phyloP scores from a whole-genome alignment of 2,329 filamentous ascomycete species.

The Metarhizium rileyi region DNA sequence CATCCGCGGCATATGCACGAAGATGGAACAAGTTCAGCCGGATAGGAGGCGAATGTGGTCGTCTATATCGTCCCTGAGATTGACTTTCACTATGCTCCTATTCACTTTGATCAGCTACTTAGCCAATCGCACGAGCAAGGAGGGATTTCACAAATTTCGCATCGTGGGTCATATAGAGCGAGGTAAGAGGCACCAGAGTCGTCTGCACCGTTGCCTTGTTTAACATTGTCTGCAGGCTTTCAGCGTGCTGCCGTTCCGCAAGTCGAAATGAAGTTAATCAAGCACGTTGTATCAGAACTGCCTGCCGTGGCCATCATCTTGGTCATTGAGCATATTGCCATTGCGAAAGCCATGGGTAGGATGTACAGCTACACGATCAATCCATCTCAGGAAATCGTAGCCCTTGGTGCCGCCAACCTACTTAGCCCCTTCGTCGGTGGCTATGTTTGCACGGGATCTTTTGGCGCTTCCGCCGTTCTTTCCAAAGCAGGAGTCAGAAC shows the following conservation, averaged over 20 bases:
- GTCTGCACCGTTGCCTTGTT: not conserved
- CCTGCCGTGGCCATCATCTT: constrained; percentile 68
- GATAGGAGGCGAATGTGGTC: constrained; percentile 55
- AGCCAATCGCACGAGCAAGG: constrained; percentile 44
- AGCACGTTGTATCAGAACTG: constrained; percentile 48
- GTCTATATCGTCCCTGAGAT: constrained; percentile 63
- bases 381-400: constrained; percentile 70
- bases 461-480: constrained; percentile 67
- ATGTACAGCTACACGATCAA: constrained; percentile 72
- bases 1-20: constrained; percentile 50
- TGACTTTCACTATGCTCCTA: constrained; percentile 65
- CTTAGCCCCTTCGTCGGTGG: constrained; percentile 64
- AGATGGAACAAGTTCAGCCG: constrained; percentile 51
- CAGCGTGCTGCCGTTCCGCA: constrained; percentile 50
- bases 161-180: constrained; percentile 57
- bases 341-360: constrained; percentile 72
- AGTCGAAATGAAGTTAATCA: constrained; percentile 46
- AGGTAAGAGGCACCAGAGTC: constrained; percentile 28
- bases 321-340: constrained; percentile 75
- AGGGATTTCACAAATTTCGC: constrained; percentile 43
- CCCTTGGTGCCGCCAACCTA: constrained; percentile 66
- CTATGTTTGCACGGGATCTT: constrained; percentile 36
- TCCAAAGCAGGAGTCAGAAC: constrained; percentile 76
- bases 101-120: constrained; percentile 67
- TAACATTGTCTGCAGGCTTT: constrained; percentile 40